Percentiles rank a stretch among this genome's conserved stretches.
These are phyloP conservation scores for Penicillium simplicissimum DNA, from an alignment of 495 filamentous ascomycete species.

Conservation along the genomic window DNA sequence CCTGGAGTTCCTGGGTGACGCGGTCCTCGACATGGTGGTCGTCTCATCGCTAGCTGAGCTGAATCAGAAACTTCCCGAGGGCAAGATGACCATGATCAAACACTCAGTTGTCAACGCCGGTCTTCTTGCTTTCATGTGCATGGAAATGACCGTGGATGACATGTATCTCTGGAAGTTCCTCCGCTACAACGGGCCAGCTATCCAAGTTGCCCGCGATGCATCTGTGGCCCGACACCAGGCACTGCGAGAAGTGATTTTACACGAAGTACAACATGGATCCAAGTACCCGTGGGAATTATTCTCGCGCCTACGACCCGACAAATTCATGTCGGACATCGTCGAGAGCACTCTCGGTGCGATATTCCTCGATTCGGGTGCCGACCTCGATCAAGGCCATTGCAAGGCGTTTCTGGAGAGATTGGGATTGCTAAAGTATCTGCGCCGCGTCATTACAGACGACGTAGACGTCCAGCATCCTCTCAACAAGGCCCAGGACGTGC, in stretches of 20 bases:
- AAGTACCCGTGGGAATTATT: conserved; percentile 78
- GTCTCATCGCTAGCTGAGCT: conserved; percentile 53
- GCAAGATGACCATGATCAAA: conserved; percentile 71
- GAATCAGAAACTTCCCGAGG: conserved; percentile 52
- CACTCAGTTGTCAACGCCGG: conserved; percentile 80
- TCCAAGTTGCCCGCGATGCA: conserved; percentile 49
- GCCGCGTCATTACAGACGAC: conserved; percentile 56
- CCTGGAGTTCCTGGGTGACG: conserved; percentile 88
- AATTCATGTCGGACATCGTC: conserved; percentile 84
- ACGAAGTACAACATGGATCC: conserved; percentile 45
- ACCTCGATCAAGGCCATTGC: conserved; percentile 58
- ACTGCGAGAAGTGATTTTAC: conserved; percentile 50
- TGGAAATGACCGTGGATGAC: conserved; percentile 37
- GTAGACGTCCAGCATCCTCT: conserved; percentile 75
- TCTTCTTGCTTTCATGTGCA: conserved; percentile 82
- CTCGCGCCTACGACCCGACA: conserved; percentile 63
- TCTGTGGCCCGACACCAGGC: conserved; percentile 44
- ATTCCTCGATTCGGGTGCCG: conserved; percentile 67
- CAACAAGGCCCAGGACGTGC: conserved; percentile 63
- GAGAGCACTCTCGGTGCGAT: conserved; percentile 83
- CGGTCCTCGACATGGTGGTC: conserved; percentile 79
- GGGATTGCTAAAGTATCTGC: conserved; percentile 65
- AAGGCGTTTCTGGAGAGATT: conserved; percentile 58
- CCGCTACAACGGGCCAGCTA: conserved; percentile 53
- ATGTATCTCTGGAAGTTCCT: conserved; percentile 69